Percentiles rank a stretch among this genome's conserved stretches.
Evolutionary conservation across 169 alveolate species (phyloP).

Genomic region (Toxoplasma gondii): DNA sequence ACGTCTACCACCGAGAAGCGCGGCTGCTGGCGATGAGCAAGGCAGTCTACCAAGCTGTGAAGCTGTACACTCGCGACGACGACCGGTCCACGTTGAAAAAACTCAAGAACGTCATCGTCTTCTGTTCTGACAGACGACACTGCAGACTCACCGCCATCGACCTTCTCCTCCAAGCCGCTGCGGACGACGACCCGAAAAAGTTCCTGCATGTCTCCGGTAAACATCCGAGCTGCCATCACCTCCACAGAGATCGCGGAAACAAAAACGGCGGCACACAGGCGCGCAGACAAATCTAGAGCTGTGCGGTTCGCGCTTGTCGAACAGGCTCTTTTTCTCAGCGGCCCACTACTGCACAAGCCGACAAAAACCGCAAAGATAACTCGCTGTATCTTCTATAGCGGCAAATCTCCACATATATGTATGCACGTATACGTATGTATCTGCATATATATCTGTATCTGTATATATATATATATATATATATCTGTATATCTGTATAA

Average conservation of each 20-base stretch:
- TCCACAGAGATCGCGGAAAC: neutral
- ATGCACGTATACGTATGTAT: neutral
- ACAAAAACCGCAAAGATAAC: neutral
- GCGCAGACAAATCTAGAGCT: neutral
- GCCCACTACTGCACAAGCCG: neutral
- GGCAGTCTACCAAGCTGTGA: slow-evolving; percentile 87
- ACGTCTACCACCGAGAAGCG: slow-evolving; percentile 86
- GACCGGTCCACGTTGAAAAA: slow-evolving; percentile 34
- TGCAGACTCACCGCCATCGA: slow-evolving; percentile 95
- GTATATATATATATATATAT: neutral
- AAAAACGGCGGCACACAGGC: neutral
- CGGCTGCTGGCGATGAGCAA: slow-evolving; percentile 91
- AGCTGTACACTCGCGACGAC: slow-evolving; percentile 71
- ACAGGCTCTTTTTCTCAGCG: no score
- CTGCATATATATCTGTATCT: neutral
- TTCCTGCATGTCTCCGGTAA: slow-evolving; percentile 73
- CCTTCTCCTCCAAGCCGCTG: slow-evolving; percentile 82
- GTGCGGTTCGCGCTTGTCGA: no score
- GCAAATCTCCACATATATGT: slow-evolving; percentile 11
- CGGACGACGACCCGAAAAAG: slow-evolving; percentile 75
- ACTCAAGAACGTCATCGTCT: slow-evolving; percentile 85
- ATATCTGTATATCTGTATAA: neutral
- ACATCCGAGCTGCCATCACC: slow-evolving; percentile 27
- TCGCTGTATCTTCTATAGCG: no score
- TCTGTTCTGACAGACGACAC: slow-evolving; percentile 95